These are phyloP conservation scores for Luffa acutangula DNA, from an alignment of 306 rosid genomes.

Conservation along the genomic window DNA sequence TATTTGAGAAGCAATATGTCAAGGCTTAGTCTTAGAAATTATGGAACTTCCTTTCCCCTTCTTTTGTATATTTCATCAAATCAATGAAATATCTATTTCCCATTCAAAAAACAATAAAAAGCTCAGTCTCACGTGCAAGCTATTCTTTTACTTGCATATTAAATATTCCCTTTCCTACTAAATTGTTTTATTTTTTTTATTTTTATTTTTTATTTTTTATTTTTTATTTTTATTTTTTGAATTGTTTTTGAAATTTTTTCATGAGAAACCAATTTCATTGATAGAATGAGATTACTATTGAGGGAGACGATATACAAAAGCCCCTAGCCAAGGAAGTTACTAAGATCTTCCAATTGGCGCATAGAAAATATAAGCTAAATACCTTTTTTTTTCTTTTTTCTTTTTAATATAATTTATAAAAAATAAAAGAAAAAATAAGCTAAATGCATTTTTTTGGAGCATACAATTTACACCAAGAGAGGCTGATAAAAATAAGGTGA, in stretches of 20 bases:
- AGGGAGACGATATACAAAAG: neutral
- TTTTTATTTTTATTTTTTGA: too few species aligned
- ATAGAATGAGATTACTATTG: neutral
- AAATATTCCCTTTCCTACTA: neutral
- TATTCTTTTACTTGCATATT: neutral
- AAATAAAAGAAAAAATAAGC: neutral
- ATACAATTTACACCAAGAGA: neutral
- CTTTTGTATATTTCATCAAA: neutral
- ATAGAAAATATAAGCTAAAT: neutral
- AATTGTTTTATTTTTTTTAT: too few species aligned
- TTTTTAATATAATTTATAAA: too few species aligned
- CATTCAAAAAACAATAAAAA: neutral
- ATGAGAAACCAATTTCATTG: too few species aligned
- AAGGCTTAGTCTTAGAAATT: neutral
- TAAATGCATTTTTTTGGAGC: neutral
- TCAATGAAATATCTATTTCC: neutral
- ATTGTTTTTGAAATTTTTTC: too few species aligned
- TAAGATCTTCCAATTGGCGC: neutral
- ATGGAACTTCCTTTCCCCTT: neutral
- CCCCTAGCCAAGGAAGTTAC: neutral
- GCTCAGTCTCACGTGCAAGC: neutral
- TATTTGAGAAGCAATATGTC: neutral
- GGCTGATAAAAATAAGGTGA: neutral
- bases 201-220: too few species aligned
- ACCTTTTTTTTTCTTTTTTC: neutral